Conservation (phyloP, 331 rosid genomes). For the Telfairia occidentalis region DNA sequence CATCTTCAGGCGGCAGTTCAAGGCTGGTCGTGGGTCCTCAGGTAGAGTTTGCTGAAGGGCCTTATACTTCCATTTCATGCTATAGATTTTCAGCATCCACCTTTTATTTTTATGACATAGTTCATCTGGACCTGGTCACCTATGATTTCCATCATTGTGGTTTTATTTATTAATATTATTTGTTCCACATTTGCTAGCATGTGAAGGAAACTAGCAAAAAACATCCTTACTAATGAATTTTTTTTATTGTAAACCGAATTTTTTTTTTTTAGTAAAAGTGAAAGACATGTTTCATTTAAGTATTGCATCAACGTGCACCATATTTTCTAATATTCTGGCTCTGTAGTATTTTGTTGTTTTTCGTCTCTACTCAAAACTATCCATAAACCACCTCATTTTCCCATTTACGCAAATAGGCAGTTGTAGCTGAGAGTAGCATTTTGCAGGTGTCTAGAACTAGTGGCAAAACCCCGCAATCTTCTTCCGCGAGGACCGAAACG, state of each 20-base stretch:
- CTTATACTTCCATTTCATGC: not conserved
- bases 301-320: no score
- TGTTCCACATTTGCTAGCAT: not conserved
- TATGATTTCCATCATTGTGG: not conserved
- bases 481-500: conserved; percentile 54
- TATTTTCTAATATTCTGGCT: not conserved
- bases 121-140: not conserved
- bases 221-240: no score
- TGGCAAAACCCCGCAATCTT: conserved; percentile 28
- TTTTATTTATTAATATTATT: not conserved
- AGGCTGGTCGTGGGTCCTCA: conserved; percentile 86
- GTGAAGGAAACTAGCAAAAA: not conserved
- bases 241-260: no score
- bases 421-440: not conserved
- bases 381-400: not conserved
- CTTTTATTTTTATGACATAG: not conserved
- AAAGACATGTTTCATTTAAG: no score
- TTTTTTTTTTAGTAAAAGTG: no score
- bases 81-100: not conserved
- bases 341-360: not conserved
- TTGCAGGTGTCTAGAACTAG: conserved; percentile 59
- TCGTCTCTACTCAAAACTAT: not conserved
- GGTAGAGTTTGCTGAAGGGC: conserved; percentile 28
- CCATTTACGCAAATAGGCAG: not conserved
- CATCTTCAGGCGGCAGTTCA: conserved; percentile 39